Conservation (phyloP, 2,329 filamentous ascomycete genomes). For the Madurella fahalii region DNA sequence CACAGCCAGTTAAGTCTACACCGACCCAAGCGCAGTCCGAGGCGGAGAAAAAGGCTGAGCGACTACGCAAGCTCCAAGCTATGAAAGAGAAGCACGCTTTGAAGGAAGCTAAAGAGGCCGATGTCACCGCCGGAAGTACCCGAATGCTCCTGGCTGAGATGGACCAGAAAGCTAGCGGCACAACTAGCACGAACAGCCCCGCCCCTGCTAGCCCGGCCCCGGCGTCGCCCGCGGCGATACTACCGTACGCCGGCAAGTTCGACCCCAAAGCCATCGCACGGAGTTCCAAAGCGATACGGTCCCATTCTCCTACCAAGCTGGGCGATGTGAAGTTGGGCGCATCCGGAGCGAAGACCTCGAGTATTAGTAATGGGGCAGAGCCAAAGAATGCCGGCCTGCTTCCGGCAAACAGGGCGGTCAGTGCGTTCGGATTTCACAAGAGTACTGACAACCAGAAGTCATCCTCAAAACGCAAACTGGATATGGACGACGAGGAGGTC, state of each 20-base stretch:
- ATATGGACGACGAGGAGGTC: constrained; percentile 84
- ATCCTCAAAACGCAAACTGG: constrained; percentile 67
- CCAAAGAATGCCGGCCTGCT: constrained; percentile 34
- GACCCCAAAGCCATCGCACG: constrained; percentile 84
- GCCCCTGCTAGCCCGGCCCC: constrained; percentile 44
- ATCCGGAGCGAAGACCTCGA: neutral
- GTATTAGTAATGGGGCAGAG: constrained; percentile 24
- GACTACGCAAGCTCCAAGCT: constrained; percentile 76
- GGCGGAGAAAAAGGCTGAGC: constrained; percentile 73
- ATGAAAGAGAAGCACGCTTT: constrained; percentile 90
- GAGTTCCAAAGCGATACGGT: constrained; percentile 60
- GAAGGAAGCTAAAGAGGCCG: constrained; percentile 67
- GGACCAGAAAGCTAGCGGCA: constrained; percentile 61
- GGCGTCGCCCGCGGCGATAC: constrained; percentile 48
- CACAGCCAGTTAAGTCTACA: constrained; percentile 52
- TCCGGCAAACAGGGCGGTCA: constrained; percentile 61
- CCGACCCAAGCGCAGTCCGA: constrained; percentile 55
- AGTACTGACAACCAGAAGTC: constrained; percentile 62
- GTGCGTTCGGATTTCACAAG: constrained; percentile 79
- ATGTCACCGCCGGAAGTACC: constrained; percentile 61
- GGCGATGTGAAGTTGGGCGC: constrained; percentile 21
- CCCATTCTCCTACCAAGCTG: constrained; percentile 51
- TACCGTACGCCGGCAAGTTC: constrained; percentile 72
- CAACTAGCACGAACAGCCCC: constrained; percentile 23
- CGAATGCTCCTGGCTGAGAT: constrained; percentile 68